Base-by-base conservation (phyloP, 305 asterid genomes). In the Vinca major region DNA sequence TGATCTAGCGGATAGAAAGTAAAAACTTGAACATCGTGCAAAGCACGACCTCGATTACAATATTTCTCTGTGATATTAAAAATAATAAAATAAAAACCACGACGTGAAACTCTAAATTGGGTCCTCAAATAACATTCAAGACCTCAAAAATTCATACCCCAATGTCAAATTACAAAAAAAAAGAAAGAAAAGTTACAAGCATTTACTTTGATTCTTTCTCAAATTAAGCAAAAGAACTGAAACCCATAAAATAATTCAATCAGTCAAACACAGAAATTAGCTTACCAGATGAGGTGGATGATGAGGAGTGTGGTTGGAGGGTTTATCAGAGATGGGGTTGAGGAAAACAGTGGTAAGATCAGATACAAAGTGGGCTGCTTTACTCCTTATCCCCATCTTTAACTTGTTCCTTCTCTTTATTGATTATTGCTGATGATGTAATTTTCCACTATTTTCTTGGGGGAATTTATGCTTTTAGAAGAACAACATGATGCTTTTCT, bases 311-410 rank as follows among this genome's bases (percentile, higher is more conserved):
- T 65, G 80, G 11, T 67, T 72, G 19, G 91, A 77, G 76, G 92
- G 85, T 78, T 86, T 90, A 79, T 92, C 96, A 44, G 97, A 90
- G 74, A 90, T 83, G 45, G 97, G 97, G 76, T 86, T 90, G 75
- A 90, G 88, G 55, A 88, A 80, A 74, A 87, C 86, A 62, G 96
- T 88, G 61, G 98, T 85, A 57, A 92, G 89, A 87, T 88, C 97
- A 77, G 96, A 88, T n/a, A 92, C 96, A 76, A 90, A 82, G 81
- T 88, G 89, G 19, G 79, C 90, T 52, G 97, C 96, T 92, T 90
- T 92, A 74, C 89, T 88, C 87, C 88, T 86, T 77, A 87, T 73
- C 26, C 77, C 77, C 77, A 68, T 26, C 1, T 26, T 26, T n/a
- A n/a, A n/a, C 33, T 26, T 74, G n/a, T 12, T 39, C 13, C 13